Evolutionary conservation across 2,329 filamentous ascomycete species (phyloP).

Genomic region (Cucurbitaria berberidis): DNA sequence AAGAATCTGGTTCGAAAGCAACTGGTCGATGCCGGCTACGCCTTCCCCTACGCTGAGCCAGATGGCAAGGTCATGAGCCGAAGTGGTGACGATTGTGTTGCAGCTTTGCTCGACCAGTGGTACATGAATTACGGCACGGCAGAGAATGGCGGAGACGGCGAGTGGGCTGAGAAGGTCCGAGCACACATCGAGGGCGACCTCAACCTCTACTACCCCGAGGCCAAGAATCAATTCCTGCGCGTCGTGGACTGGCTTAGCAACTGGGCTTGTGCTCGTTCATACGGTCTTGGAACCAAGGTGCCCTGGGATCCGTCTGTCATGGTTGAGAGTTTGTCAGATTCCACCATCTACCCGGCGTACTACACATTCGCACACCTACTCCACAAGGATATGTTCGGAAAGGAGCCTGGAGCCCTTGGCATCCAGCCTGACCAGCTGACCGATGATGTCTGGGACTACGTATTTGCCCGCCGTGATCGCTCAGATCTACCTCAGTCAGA

Average conservation of each 20-base stretch:
- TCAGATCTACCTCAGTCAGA: constrained; percentile 72
- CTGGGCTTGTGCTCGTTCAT: constrained; percentile 92
- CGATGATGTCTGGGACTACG: constrained; percentile 95
- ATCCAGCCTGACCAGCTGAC: constrained; percentile 86
- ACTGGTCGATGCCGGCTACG: constrained; percentile 76
- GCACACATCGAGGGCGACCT: constrained; percentile 62
- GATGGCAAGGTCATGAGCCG: constrained; percentile 86
- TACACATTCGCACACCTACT: constrained; percentile 68
- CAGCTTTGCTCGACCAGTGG: constrained; percentile 94
- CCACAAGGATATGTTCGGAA: constrained; percentile 86
- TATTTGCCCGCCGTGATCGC: constrained; percentile 80
- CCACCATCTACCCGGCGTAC: constrained; percentile 85
- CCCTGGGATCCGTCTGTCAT: constrained; percentile 92
- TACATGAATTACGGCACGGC: constrained; percentile 87
- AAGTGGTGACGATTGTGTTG: constrained; percentile 91
- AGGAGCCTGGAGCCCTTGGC: constrained; percentile 48
- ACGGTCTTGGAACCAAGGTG: constrained; percentile 89
- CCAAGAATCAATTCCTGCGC: constrained; percentile 71
- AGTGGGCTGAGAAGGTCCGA: constrained; percentile 75
- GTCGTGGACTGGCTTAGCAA: constrained; percentile 83
- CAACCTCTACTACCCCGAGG: constrained; percentile 74
- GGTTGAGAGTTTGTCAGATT: constrained; percentile 91
- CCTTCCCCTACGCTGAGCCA: constrained; percentile 92
- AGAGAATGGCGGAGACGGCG: constrained; percentile 69
- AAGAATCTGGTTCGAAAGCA: constrained; percentile 84